phyloP scores from a whole-genome alignment of 176 grass and related monocot genomes.

The Musa troglodytarum region DNA sequence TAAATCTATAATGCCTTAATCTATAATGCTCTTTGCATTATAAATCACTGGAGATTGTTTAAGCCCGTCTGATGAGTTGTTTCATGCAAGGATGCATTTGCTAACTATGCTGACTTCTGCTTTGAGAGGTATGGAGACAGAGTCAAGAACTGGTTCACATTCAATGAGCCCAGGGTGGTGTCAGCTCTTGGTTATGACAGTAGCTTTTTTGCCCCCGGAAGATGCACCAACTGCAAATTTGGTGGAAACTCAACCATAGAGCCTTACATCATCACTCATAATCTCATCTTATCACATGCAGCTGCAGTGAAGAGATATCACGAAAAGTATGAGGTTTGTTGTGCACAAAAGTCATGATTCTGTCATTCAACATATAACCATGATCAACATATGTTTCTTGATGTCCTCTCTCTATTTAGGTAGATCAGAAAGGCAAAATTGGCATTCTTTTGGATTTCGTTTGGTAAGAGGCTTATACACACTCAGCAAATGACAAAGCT shows the following conservation, averaged over 20 bases:
- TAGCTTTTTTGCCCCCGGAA: constrained; percentile 32
- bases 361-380: too few species aligned
- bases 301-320: constrained; percentile 46
- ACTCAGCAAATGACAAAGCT: constrained; percentile 54
- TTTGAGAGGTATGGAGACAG: constrained; percentile 57
- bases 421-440: constrained; percentile 43
- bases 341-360: too few species aligned
- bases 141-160: constrained; percentile 86
- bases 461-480: constrained; percentile 63
- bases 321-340: constrained; percentile 37
- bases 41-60: too few species aligned
- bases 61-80: background rate
- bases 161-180: constrained; percentile 35
- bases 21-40: too few species aligned
- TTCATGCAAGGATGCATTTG: constrained; percentile 36
- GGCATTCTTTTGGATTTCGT: constrained; percentile 60
- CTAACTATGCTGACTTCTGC: constrained; percentile 54
- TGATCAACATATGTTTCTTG: background rate
- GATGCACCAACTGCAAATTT: constrained; percentile 32
- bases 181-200: constrained; percentile 46
- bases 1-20: too few species aligned
- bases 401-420: constrained; percentile 6
- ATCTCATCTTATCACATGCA: constrained; percentile 60
- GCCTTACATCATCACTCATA: constrained; percentile 46
- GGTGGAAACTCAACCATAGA: constrained; percentile 44